Base-by-base conservation (phyloP, 2,329 filamentous ascomycete genomes). In the Arthroderma sp. region DNA sequence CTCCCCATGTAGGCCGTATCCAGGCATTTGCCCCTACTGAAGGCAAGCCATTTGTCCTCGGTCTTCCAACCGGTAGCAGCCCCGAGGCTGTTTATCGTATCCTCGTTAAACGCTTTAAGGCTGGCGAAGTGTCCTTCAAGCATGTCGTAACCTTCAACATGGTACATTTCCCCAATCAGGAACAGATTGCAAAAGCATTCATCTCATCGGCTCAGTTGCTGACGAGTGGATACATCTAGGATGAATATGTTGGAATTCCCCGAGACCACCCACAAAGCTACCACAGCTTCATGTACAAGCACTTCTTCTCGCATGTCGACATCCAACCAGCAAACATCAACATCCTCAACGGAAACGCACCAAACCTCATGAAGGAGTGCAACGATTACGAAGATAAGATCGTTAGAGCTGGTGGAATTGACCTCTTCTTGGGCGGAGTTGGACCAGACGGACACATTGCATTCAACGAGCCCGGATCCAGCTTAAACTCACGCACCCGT, bases 101-200 rank as follows among this genome's bases (percentile, higher is more conserved):
- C 53, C 74, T 93, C 28, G 85, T 91, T 40, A 56, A 67, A 51
- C 59, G 59, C 33, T 57, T 65, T 55, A 63, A 64, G 47, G 57
- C 59, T 34, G 57, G 53, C 42, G 60, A 85, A 59, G 80, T 93
- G 57, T 89, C 85, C 1, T 93, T 93, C 62, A 80, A 82, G 58
- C 77, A 93, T 81, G 84, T 93, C 57, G 76, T 91, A 59, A 93
- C 86, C 28, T 93, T 93, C 72, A 91, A 91, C 66, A 91, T 91
- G 86, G 80, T 83, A 73, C 47, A 67, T 36, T 48, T 15, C 6
- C 7, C 29, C 7, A 22, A 22, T 22, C 15, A 3, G 3, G 1
- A 22, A 22, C 15, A 22, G 15, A 22, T 2, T 22, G 15, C 15
- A 22, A 22, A 22, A 22, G 15, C 15, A 22, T 22, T 22, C 15